Base-by-base conservation (phyloP, 768 basidiomycete genomes). In the Terana coerulea region DNA sequence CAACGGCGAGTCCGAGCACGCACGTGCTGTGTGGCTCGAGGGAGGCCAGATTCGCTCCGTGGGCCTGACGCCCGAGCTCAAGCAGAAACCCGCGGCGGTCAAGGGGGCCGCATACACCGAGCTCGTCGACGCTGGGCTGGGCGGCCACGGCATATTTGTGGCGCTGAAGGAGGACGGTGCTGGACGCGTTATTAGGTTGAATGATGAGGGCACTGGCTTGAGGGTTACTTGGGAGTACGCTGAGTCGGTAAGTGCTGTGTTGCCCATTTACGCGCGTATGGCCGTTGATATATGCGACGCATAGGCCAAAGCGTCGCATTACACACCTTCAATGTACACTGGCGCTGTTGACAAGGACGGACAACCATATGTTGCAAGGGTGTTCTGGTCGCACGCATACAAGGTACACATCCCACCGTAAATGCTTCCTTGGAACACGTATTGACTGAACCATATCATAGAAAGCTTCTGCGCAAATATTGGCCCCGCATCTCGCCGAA, bases 81-180 rank as follows among this genome's bases (percentile, higher is more conserved):
- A 76, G 35, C 70, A 69, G 30, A 81, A 78, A 55, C 69, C 78
- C 6, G 53, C 64, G 9, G 58, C 70, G 0, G 54, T 79, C 48
- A 76, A 78, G 43, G 69, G 72, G 2, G 52, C 69, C 2, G 64
- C 64, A 15, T 89, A 83, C 64, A 70, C 69, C 10, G 67, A 68
- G 26, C 69, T 95, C 19, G 49, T 79, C 12, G 86, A 92, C 57
- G 69, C 89, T 5, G 83, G 83, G 10, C 68, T 90, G 30, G 63
- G 68, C n/a, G 58, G 63, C 0, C 61, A 73, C 25, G 91, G 88
- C 0, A 67, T 79, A 19, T 74, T 91, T 30, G 70, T 95, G 19
- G 87, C 78, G 3, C 60, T 82, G 41, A 71, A 72, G 43, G 63
- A 71, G 1, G 79, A 83, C 55, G 86, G 84, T 0, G 70, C 74